phyloP scores from a whole-genome alignment of 1,284 basidiomycete genomes.

The Heterobasidion parviporum region DNA sequence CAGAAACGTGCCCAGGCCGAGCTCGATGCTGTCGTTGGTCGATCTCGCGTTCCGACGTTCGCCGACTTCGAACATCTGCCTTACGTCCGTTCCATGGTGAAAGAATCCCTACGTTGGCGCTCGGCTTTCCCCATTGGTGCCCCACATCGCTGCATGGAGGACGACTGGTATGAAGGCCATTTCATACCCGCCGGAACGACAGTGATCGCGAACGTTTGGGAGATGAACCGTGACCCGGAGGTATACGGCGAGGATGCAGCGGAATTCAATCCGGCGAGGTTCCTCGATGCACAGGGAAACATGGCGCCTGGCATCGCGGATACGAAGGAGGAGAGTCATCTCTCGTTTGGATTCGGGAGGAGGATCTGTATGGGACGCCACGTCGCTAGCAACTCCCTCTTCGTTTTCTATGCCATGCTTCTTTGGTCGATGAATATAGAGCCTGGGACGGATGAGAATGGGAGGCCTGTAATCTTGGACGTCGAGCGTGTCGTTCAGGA shows the following conservation, averaged over 20 bases:
- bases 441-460: slow-evolving; percentile 9
- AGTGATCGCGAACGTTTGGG: slow-evolving; percentile 15
- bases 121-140: slow-evolving; percentile 12
- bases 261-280: slow-evolving; percentile 14
- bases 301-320: slow-evolving; percentile 11
- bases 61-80: slow-evolving; percentile 12
- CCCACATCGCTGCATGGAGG: slow-evolving; percentile 13
- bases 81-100: slow-evolving; percentile 15
- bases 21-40: slow-evolving; percentile 15
- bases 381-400: slow-evolving; percentile 23
- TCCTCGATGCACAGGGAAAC: slow-evolving; percentile 15
- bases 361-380: slow-evolving; percentile 20
- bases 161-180: slow-evolving; percentile 17
- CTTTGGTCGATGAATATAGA: slow-evolving; percentile 25
- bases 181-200: slow-evolving; percentile 18
- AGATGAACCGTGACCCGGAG: slow-evolving; percentile 11
- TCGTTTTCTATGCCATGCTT: slow-evolving; percentile 22
- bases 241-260: slow-evolving; percentile 15
- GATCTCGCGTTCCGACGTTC: slow-evolving; percentile 12
- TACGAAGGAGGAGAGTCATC: slow-evolving; percentile 18
- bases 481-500: slow-evolving; percentile 5
- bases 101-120: slow-evolving; percentile 16
- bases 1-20: slow-evolving; percentile 15
- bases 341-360: slow-evolving; percentile 18
- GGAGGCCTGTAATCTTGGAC: slow-evolving; percentile 6